phyloP scores from a whole-genome alignment of 371 early-diverging fungal species.

The Mortierella sp. region DNA sequence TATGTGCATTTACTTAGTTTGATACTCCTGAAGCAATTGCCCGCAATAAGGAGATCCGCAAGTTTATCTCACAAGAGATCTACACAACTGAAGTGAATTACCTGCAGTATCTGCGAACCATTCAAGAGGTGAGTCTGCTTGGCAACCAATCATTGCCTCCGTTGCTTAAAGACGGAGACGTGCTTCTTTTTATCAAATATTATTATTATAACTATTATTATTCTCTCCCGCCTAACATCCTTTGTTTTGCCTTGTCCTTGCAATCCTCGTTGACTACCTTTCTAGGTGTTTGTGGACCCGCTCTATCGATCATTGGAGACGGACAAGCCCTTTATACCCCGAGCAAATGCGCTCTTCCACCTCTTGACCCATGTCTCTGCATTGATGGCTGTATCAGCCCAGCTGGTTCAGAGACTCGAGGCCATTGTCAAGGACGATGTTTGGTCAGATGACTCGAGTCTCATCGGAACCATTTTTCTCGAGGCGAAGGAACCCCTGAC shows the following conservation, averaged over 20 bases:
- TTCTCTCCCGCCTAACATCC: too few species aligned
- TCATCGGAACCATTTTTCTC: constrained; percentile 46
- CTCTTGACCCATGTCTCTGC: constrained; percentile 34
- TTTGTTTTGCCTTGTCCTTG: too few species aligned
- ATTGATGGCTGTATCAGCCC: constrained; percentile 31
- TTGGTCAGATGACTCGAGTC: constrained; percentile 41
- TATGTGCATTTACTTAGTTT: constrained; percentile 30
- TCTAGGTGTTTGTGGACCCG: constrained; percentile 46
- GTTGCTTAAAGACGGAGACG: too few species aligned
- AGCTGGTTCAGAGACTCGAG: constrained; percentile 23
- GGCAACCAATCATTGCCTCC: not conserved
- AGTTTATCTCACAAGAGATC: constrained; percentile 53
- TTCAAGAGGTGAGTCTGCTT: constrained; percentile 34
- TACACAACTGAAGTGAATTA: constrained; percentile 51
- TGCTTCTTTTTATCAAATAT: not conserved
- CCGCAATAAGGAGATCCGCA: constrained; percentile 50
- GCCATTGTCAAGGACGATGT: constrained; percentile 47
- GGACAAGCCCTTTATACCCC: constrained; percentile 49
- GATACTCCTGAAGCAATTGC: constrained; percentile 49
- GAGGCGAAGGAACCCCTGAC: constrained; percentile 46
- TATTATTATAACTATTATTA: not conserved
- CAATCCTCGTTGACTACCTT: not conserved
- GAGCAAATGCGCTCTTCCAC: constrained; percentile 41
- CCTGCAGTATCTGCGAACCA: constrained; percentile 44
- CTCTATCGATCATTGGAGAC: constrained; percentile 35